Conservation (phyloP, 1,284 basidiomycete genomes). For the Afroboletus lepidellus region DNA sequence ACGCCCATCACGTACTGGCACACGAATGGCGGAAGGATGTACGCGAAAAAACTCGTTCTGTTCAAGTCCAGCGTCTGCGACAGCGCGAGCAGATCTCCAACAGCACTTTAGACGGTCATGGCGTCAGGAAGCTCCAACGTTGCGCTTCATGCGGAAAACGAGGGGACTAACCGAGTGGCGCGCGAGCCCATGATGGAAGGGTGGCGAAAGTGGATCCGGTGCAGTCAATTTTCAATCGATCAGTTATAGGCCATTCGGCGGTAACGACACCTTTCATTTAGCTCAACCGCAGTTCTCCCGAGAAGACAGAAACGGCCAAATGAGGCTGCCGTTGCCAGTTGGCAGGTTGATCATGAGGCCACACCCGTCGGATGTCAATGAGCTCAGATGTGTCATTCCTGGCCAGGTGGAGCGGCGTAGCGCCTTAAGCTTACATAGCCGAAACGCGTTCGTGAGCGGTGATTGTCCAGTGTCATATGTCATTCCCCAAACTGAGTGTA, state of each 20-base stretch:
- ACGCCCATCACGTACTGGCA: constrained; percentile 29
- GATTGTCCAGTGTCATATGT: no score
- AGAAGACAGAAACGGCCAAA: not conserved
- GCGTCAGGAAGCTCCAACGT: not conserved
- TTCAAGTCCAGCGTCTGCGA: constrained; percentile 10
- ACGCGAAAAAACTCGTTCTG: constrained; percentile 10
- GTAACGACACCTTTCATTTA: constrained; percentile 1
- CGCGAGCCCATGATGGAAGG: constrained; percentile 6
- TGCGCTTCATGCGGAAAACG: not conserved
- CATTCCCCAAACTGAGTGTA: no score
- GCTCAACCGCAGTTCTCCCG: constrained; percentile 11
- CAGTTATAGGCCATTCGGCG: constrained; percentile 1
- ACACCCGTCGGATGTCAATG: constrained; percentile 6
- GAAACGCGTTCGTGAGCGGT: no score
- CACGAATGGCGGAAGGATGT: constrained; percentile 24
- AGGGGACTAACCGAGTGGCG: constrained; percentile 9
- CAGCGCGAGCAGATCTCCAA: constrained; percentile 2
- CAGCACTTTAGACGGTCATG: not conserved
- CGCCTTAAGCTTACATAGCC: no score
- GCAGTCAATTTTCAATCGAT: not conserved
- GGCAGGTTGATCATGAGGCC: not conserved
- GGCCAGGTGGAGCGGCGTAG: no score
- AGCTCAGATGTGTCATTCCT: not conserved
- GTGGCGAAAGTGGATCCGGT: not conserved
- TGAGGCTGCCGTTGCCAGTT: not conserved